Percentiles rank a stretch among this genome's conserved stretches.
Conservation (phyloP, 2,329 filamentous ascomycete genomes). For the Fusarium setosum region DNA sequence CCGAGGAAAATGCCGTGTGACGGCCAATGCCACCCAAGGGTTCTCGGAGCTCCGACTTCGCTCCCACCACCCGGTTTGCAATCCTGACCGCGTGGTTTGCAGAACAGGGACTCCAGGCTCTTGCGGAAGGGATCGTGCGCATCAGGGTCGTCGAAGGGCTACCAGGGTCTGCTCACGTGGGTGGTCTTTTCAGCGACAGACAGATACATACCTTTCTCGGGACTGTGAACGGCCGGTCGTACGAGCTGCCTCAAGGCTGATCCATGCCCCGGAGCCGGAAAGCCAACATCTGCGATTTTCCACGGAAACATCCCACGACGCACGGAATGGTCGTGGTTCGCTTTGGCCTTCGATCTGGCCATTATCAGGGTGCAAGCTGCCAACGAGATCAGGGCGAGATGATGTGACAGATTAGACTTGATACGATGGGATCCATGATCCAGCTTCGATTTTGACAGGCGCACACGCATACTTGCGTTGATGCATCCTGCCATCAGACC, state of each 20-base stretch:
- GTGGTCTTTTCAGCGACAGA: background rate
- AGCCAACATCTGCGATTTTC: background rate
- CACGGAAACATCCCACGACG: background rate
- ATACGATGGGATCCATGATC: slow-evolving; percentile 6
- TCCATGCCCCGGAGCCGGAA: background rate
- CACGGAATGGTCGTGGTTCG: slow-evolving; percentile 15
- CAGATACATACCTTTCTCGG: slow-evolving; percentile 3
- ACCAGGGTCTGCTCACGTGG: slow-evolving; percentile 13
- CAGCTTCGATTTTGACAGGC: background rate
- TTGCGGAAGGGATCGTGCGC: background rate
- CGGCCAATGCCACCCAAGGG: slow-evolving; percentile 19
- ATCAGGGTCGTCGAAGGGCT: background rate
- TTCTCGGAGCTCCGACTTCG: slow-evolving; percentile 38
- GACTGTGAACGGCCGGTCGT: slow-evolving; percentile 31
- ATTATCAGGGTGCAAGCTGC: background rate
- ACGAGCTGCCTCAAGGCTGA: slow-evolving; percentile 9
- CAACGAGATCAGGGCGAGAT: slow-evolving; percentile 16
- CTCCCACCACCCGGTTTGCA: slow-evolving; percentile 23
- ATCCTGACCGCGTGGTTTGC: slow-evolving; percentile 23
- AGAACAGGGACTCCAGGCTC: background rate
- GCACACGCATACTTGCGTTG: slow-evolving; percentile 15
- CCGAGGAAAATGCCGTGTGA: slow-evolving; percentile 15
- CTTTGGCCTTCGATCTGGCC: background rate
- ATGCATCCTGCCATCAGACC: background rate
- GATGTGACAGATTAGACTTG: slow-evolving; percentile 13